These are phyloP conservation scores for Coemansia javaensis DNA, from an alignment of 192 early-diverging fungal species.

Conservation along the genomic window DNA sequence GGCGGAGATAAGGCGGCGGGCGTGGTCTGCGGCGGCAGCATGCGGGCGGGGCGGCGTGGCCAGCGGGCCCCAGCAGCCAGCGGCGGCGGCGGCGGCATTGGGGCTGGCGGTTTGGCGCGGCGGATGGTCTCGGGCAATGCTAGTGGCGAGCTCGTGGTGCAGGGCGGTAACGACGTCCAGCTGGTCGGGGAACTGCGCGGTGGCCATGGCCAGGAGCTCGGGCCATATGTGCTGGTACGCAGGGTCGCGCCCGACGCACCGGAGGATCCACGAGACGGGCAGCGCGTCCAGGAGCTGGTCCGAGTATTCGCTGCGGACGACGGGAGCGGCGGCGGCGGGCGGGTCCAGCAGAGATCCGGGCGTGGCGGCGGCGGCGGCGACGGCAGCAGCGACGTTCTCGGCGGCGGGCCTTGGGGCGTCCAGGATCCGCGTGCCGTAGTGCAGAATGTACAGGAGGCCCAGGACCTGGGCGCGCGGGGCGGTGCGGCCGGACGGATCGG, in stretches of 20 bases:
- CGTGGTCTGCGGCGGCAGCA: background rate
- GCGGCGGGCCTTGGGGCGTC: constrained; percentile 15
- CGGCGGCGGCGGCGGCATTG: no score
- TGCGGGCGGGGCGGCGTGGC: no score
- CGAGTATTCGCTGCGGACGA: constrained; percentile 33
- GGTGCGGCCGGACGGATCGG: background rate
- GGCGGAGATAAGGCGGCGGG: background rate
- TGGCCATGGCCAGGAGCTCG: constrained; percentile 44
- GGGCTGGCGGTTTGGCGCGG: no score
- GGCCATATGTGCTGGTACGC: constrained; percentile 44
- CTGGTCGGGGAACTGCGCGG: constrained; percentile 45
- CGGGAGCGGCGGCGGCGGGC: constrained; percentile 2
- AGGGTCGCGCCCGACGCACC: constrained; percentile 7
- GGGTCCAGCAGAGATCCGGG: background rate
- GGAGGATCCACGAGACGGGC: constrained; percentile 40
- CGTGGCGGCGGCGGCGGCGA: background rate
- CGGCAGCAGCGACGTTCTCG: background rate
- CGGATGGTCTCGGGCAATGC: no score
- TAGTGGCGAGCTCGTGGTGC: constrained; percentile 21
- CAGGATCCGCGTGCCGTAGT: constrained; percentile 28
- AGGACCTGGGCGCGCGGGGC: constrained; percentile 32
- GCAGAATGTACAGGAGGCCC: constrained; percentile 37
- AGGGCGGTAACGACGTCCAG: constrained; percentile 34
- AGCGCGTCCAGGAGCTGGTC: constrained; percentile 45
- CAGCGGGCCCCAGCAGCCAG: no score